Evolutionary conservation across 164 flowering plant genomes (phyloP).

Genomic region (Annona squamosa): DNA sequence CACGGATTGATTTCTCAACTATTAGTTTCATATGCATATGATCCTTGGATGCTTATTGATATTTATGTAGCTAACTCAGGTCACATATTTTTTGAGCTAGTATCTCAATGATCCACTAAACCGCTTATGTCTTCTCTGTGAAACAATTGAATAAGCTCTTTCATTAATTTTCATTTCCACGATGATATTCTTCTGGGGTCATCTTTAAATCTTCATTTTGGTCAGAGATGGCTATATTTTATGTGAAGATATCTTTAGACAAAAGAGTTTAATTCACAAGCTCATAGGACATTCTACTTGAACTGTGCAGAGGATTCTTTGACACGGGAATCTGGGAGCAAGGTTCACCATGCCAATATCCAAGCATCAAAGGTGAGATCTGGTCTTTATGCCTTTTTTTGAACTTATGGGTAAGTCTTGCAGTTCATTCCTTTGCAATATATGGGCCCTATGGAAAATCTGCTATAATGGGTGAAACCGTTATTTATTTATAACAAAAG

Average conservation of each 20-base stretch:
- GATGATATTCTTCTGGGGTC: neutral
- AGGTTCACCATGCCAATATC: slow-evolving; percentile 85
- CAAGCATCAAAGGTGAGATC: slow-evolving; percentile 78
- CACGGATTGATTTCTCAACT: neutral
- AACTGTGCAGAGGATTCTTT: slow-evolving; percentile 66
- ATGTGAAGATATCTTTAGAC: neutral
- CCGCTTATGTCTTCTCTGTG: neutral
- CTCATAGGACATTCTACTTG: slow-evolving; percentile 5
- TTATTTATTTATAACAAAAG: too few species aligned
- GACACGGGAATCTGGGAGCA: slow-evolving; percentile 87
- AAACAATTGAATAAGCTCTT: neutral
- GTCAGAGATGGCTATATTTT: neutral
- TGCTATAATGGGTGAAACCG: too few species aligned
- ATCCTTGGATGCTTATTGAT: neutral
- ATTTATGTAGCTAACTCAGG: neutral
- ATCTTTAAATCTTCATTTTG: neutral
- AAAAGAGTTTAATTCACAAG: neutral
- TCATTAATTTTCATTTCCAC: neutral
- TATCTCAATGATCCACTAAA: neutral
- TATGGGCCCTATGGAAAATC: too few species aligned
- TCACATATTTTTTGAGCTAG: neutral
- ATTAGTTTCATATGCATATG: neutral
- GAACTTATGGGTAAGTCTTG: neutral
- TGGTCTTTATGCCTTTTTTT: neutral
- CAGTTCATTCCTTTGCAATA: too few species aligned